Base-by-base conservation (phyloP, 192 early-diverging fungal species). In the Linnemannia exigua region DNA sequence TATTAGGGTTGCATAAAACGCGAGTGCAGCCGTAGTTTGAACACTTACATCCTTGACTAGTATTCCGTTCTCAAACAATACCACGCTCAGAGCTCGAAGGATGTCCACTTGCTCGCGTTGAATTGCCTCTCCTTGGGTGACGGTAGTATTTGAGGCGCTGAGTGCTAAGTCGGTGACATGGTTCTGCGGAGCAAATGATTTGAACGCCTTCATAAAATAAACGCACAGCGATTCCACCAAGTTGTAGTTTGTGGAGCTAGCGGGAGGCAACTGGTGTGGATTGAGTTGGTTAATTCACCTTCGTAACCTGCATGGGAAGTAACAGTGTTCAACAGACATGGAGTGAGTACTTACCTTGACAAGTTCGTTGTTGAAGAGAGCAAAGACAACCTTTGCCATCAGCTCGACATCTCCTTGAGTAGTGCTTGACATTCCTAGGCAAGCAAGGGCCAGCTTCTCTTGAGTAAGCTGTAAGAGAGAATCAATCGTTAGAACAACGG, bases 61-160 rank as follows among this genome's bases (percentile, higher is more conserved):
- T 2, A 72, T 22, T 15, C 81, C 76, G 51, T 93, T 93, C 46
- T 93, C 92, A 38, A 84, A 91, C 16, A 93, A 68, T 5, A 90
- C 72, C 7, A 87, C 77, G 48, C 92, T 90, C n/a, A 93, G 67
- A 35, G 92, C 87, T 25, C 92, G 88, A 14, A 93, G 73, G 11
- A 91, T 82, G 72, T 91, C 90, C 19, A 91, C 83, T n/a, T 77
- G 84, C 7, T 31, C 51, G 15, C 75, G 74, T 46, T 75, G 61
- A 16, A 31, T 6, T 8, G 78, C 52, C 5, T 75, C 76, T 20
- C 72, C 69, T 6, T 79, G 75, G 16, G 50, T 15, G 51, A 15
- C 63, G 6, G 1, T 47, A 0, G 52, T 0, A 47, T 16, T 15
- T 41, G n/a, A 1, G 28, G 52, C 37, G 22, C 50, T 31, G 14